A percentile compares a stretch with the other conserved stretches of the same genome.
phyloP scores from a whole-genome alignment of 2,329 filamentous ascomycete species.

The Aspergillus tubingensis region DNA sequence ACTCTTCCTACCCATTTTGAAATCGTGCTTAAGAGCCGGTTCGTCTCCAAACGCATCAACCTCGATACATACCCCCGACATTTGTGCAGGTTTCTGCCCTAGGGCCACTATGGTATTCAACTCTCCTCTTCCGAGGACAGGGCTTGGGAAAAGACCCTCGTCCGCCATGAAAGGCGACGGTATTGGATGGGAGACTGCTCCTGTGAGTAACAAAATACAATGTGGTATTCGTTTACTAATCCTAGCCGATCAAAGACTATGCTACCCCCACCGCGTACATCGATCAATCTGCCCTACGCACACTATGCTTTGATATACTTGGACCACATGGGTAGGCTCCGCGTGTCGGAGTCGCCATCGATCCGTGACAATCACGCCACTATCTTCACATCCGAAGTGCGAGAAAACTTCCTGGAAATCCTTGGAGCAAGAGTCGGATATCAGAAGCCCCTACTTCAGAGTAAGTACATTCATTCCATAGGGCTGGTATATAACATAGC shows the following conservation, averaged over 20 bases:
- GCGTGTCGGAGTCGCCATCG: conserved; percentile 36
- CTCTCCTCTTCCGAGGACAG: conserved; percentile 25
- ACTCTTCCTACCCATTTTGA: not conserved
- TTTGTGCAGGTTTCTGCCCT: not conserved
- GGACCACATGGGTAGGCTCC: conserved; percentile 36
- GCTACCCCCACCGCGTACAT: conserved; percentile 26
- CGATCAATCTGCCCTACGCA: conserved; percentile 32
- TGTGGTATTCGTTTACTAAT: not conserved
- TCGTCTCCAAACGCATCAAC: not conserved
- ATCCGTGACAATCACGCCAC: conserved; percentile 34
- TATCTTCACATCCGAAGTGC: conserved; percentile 37
- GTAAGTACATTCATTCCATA: conserved; percentile 24
- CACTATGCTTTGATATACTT: conserved; percentile 42
- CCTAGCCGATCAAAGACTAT: conserved; percentile 27
- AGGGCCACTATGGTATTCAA: conserved; percentile 32
- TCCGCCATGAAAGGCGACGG: conserved; percentile 32
- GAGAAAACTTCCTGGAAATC: conserved; percentile 39
- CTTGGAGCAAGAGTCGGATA: conserved; percentile 34
- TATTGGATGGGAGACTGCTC: conserved; percentile 33
- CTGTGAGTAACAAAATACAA: conserved; percentile 25
- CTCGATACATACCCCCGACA: not conserved
- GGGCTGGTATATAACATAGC: too few species aligned
- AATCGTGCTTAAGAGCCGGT: not conserved
- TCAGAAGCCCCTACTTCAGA: conserved; percentile 28
- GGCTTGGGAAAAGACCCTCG: conserved; percentile 34